phyloP scores from a whole-genome alignment of 768 basidiomycete genomes.

The Pleurotus pulmonarius region DNA sequence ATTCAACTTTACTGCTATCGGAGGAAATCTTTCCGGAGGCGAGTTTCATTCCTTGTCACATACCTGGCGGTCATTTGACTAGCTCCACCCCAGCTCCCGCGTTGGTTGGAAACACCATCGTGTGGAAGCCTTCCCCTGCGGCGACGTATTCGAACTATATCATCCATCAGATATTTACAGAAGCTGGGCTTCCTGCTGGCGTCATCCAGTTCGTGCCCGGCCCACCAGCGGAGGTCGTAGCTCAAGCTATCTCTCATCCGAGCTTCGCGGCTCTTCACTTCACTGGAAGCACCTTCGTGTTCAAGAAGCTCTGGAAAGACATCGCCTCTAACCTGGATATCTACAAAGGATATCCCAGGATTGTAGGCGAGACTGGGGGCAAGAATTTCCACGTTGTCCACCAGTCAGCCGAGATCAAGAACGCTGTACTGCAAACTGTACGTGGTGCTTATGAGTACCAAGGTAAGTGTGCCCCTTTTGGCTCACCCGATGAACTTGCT shows the following conservation, averaged over 20 bases:
- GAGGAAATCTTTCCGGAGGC: constrained; percentile 87
- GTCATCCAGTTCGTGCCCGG: constrained; percentile 98
- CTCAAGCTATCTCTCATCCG: constrained; percentile 74
- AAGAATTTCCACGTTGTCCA: constrained; percentile 99
- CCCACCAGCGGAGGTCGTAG: constrained; percentile 80
- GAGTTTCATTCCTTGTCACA: constrained; percentile 14
- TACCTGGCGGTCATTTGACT: background rate
- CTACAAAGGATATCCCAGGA: constrained; percentile 87
- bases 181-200: constrained; percentile 90
- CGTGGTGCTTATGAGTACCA: constrained; percentile 95
- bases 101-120: constrained; percentile 87
- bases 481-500: background rate
- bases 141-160: constrained; percentile 96
- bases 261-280: constrained; percentile 91
- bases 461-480: constrained; percentile 37
- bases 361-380: constrained; percentile 97
- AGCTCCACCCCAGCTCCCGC: constrained; percentile 61
- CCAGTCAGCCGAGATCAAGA: constrained; percentile 77
- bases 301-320: constrained; percentile 96
- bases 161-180: constrained; percentile 83
- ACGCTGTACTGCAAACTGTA: constrained; percentile 87
- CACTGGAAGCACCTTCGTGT: constrained; percentile 92
- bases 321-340: constrained; percentile 85
- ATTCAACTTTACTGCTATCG: constrained; percentile 98
- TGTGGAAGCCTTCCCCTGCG: constrained; percentile 98